Percentiles rank a stretch among this genome's conserved stretches.
Conservation (phyloP, 2,329 filamentous ascomycete species). For the Albophoma yamanashiensis region DNA sequence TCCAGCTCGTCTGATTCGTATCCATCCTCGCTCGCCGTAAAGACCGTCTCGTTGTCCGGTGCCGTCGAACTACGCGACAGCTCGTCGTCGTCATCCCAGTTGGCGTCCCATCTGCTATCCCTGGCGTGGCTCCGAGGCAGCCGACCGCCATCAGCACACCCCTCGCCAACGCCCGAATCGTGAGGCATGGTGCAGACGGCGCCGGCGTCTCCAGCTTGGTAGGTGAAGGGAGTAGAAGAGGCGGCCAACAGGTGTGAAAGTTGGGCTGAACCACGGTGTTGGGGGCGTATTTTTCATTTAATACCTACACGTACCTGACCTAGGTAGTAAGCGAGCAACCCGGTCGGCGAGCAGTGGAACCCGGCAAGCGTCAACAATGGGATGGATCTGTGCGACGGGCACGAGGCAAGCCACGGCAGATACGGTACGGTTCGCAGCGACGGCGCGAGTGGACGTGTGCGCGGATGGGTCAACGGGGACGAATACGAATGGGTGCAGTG, state of each 20-base stretch:
- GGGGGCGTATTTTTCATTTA: neutral
- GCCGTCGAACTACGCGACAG: conserved; percentile 19
- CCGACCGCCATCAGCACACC: neutral
- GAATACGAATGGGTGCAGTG: neutral
- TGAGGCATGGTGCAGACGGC: conserved; percentile 5
- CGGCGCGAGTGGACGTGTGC: neutral
- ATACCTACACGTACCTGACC: neutral
- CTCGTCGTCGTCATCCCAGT: conserved; percentile 10
- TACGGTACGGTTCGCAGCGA: neutral
- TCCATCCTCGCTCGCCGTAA: conserved; percentile 10
- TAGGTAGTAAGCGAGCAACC: neutral
- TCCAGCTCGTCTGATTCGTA: conserved; percentile 19
- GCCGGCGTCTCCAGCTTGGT: neutral
- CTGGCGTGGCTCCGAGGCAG: neutral
- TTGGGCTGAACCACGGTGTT: neutral
- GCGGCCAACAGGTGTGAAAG: neutral
- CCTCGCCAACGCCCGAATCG: conserved; percentile 1
- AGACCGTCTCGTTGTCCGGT: conserved; percentile 12
- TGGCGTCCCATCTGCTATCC: neutral
- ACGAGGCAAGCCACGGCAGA: neutral
- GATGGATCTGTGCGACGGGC: neutral
- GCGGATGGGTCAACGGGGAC: neutral
- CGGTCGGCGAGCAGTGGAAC: conserved; percentile 3
- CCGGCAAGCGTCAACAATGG: neutral
- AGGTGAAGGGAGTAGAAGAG: neutral